Evolutionary conservation across 148 eudicot genomes (phyloP).

Genomic region (Chenopodium berlandieri): DNA sequence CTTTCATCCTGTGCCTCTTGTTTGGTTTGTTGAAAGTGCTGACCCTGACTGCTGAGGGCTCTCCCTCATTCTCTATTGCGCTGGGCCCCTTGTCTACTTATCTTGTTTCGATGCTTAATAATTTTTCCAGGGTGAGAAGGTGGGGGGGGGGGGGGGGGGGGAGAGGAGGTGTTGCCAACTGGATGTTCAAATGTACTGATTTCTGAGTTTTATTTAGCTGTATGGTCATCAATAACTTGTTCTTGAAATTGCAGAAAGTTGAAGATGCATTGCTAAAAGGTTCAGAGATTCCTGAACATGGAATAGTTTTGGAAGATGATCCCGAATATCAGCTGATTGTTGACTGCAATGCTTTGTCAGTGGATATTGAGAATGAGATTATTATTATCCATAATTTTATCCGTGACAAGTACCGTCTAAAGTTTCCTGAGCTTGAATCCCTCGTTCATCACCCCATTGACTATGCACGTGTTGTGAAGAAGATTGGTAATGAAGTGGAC

Average conservation of each 20-base stretch:
- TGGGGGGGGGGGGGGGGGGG: too few relatives aligned
- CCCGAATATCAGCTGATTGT: constrained; percentile 90
- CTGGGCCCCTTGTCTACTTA: neutral
- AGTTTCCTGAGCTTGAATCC: constrained; percentile 96
- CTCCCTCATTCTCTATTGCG: neutral
- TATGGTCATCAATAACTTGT: neutral
- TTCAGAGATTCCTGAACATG: constrained; percentile 53
- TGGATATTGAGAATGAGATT: constrained; percentile 92
- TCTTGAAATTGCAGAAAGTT: constrained; percentile 62
- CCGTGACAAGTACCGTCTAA: constrained; percentile 87
- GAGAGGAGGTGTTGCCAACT: too few relatives aligned
- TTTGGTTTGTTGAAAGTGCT: neutral
- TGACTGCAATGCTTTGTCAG: constrained; percentile 85
- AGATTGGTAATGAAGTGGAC: constrained; percentile 86
- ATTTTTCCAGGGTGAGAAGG: neutral
- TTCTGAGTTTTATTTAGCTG: neutral
- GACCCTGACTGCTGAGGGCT: neutral
- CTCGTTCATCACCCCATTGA: constrained; percentile 98
- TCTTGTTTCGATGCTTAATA: neutral
- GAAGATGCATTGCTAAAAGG: constrained; percentile 73
- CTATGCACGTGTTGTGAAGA: constrained; percentile 92
- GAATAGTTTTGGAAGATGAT: constrained; percentile 79
- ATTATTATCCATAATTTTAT: constrained; percentile 86
- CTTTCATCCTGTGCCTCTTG: neutral
- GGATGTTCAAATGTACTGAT: neutral